A percentile compares a stretch with the other conserved stretches of the same genome.
Conservation (phyloP, 805 yeast species). For the Candida sithepensis region DNA sequence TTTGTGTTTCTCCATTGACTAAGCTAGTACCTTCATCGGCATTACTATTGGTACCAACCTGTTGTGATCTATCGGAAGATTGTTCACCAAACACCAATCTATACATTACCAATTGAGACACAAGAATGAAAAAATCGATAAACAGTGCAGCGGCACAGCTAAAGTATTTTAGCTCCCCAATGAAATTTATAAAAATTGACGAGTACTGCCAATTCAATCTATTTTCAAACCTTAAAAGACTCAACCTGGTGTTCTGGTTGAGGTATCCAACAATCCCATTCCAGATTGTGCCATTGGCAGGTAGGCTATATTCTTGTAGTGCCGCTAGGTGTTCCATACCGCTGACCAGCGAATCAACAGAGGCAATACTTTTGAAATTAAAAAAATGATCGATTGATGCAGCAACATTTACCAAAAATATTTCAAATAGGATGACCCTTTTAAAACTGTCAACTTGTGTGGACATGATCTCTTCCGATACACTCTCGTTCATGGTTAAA, state of each 20-base stretch:
- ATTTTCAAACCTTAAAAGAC: constrained; percentile 14
- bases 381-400: constrained; percentile 16
- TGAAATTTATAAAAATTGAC: constrained; percentile 23
- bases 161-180: constrained; percentile 23
- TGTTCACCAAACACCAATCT: constrained; percentile 9
- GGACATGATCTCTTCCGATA: constrained; percentile 2
- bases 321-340: background rate
- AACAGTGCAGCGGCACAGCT: constrained; percentile 10
- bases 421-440: constrained; percentile 13
- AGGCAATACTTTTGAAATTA: constrained; percentile 3
- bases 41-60: background rate
- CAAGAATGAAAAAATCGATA: constrained; percentile 18
- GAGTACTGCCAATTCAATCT: constrained; percentile 16
- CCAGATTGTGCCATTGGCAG: background rate
- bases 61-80: background rate
- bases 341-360: background rate
- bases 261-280: constrained; percentile 4
- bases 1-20: background rate
- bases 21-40: background rate
- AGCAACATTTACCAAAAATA: constrained; percentile 12
- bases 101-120: constrained; percentile 19
- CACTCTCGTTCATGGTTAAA: constrained; percentile 8
- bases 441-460: constrained; percentile 10
- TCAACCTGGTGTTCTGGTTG: constrained; percentile 13
- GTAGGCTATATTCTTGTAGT: background rate